These are phyloP conservation scores for Metschnikowia reukaufii DNA, from an alignment of 805 yeast species.

Conservation along the genomic window DNA sequence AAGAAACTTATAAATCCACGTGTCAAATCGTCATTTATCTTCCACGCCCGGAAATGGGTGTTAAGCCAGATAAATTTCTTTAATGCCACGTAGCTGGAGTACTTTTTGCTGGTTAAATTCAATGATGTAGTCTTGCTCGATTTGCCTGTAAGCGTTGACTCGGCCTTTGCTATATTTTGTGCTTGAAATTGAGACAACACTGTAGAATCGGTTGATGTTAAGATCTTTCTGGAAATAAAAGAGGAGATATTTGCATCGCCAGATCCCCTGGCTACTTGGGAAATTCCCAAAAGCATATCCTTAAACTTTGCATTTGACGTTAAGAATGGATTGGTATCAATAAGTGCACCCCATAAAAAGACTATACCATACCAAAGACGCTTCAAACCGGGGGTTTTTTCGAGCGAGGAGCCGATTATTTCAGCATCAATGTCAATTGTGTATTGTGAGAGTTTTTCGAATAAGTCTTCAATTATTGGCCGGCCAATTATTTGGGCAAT, in stretches of 20 bases:
- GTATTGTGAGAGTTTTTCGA: conserved; percentile 17
- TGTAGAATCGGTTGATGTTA: conserved; percentile 5
- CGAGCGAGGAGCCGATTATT: background rate
- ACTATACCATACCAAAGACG: conserved; percentile 14
- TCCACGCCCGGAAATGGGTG: conserved; percentile 26
- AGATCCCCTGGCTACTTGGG: background rate
- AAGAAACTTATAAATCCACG: conserved; percentile 12
- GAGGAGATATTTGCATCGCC: conserved; percentile 6
- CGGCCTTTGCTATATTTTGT: background rate
- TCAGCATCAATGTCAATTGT: conserved; percentile 7
- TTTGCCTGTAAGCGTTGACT: background rate
- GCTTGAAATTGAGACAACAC: background rate
- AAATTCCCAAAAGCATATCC: conserved; percentile 5
- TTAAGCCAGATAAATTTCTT: conserved; percentile 33
- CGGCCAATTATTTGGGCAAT: background rate
- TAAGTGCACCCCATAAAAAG: conserved; percentile 18
- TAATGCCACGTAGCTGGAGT: conserved; percentile 19
- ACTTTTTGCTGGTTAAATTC: conserved; percentile 12
- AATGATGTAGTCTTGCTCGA: conserved; percentile 2
- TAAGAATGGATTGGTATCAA: conserved; percentile 8
- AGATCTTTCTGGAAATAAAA: conserved; percentile 10
- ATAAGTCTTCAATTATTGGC: conserved; percentile 11
- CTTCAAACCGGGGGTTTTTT: background rate
- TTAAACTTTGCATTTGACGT: conserved; percentile 1
- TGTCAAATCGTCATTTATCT: conserved; percentile 16